Base-by-base conservation (phyloP, 176 grass and related monocot genomes). In the Elaeis guineensis region DNA sequence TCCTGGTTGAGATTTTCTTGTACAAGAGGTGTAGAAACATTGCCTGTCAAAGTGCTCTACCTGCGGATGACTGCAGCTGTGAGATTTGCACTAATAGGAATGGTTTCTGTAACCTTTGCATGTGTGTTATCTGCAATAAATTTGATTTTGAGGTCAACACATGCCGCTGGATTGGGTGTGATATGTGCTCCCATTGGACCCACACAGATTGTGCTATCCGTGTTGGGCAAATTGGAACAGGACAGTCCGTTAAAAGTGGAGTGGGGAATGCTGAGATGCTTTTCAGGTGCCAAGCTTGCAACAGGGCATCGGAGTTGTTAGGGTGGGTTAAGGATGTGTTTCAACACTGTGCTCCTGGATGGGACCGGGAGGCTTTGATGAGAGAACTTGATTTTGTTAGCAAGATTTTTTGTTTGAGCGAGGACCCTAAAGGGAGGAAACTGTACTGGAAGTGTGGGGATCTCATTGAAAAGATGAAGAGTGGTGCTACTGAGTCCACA, bases 111-210 rank as follows among this genome's bases (percentile, higher is more conserved):
- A 91, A 83, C 29, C 74, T 88, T 23, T 97, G 92, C 52, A 91
- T 91, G 92, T 97, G 92, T 24, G 84, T 97, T 39, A 74, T 95
- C 51, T 87, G 83, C 71, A 77, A 63, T 21, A 83, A 85, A 57
- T 97, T 88, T 64, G 92, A 97, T 70, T 97, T 91, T 56, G 83
- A 97, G 28, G 80, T 88, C 28, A 91, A 97, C 58, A 97, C 87
- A 28, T 97, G 87, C 57, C 77, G 80, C 16, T 91, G 92, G 92
- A 85, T 97, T 20, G 92, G 87, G 0, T 97, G 92, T 66, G 87
- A 90, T 72, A 55, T 72, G 64, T 91, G 87, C 75, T 82, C 87
- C 8, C 92, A 97, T 57, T 90, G 92, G 92, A 91, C 87, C 24
- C 92, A 97, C 66, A 85, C 92, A 0, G 83, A 85, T 21, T 97